Evolutionary conservation across 345 rosid genomes (phyloP).

Genomic region (Mangifera indica): DNA sequence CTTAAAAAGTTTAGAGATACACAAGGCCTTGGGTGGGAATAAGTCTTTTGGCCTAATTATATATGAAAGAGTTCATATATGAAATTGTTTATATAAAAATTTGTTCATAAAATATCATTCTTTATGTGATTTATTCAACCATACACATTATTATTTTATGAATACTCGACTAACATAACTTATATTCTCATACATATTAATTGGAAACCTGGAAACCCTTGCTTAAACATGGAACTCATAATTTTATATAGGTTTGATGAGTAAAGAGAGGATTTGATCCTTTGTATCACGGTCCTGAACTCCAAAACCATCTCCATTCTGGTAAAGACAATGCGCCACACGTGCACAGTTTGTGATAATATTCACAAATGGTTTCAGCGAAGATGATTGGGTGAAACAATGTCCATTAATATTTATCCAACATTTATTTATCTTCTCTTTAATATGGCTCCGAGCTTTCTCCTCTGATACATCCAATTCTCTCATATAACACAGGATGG

Average conservation of each 20-base stretch:
- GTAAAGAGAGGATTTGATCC: slow-evolving; percentile 31
- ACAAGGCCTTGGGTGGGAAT: no score
- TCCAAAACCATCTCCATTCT: slow-evolving; percentile 48
- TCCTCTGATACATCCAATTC: slow-evolving; percentile 43
- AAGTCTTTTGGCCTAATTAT: no score
- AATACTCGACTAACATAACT: no score
- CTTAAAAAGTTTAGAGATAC: no score
- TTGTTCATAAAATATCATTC: no score
- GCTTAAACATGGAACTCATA: background rate
- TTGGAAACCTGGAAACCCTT: background rate
- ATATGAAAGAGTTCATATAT: no score
- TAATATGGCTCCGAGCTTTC: slow-evolving; percentile 32
- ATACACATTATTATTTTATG: no score
- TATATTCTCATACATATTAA: no score
- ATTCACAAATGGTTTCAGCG: slow-evolving; percentile 20
- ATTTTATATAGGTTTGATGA: slow-evolving; percentile 32
- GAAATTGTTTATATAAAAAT: no score
- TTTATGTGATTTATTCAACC: no score
- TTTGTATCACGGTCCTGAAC: slow-evolving; percentile 36
- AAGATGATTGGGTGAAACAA: slow-evolving; percentile 18
- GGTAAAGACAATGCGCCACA: slow-evolving; percentile 43
- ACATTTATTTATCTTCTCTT: slow-evolving; percentile 23
- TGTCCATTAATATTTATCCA: slow-evolving; percentile 45
- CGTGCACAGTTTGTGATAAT: slow-evolving; percentile 38
- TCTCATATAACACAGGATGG: slow-evolving; percentile 39